phyloP scores from a whole-genome alignment of 495 filamentous ascomycete species.

The Astrothelium macrocarpum region DNA sequence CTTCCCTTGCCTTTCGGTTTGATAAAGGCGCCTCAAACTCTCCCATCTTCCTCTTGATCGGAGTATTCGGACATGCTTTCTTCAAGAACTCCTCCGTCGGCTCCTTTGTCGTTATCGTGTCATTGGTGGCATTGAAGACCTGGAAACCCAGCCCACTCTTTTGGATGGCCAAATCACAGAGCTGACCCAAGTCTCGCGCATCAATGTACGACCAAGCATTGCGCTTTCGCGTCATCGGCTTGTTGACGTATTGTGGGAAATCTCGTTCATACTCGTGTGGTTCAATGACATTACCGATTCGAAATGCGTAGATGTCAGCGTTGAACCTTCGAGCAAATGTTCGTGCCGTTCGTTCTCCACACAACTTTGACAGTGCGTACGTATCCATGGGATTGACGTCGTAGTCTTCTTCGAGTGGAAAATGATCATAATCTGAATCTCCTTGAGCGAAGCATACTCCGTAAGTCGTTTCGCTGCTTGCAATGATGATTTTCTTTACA shows the following conservation, averaged over 20 bases:
- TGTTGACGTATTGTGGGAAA: constrained; percentile 41
- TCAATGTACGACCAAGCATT: constrained; percentile 56
- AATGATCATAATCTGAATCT: constrained; percentile 44
- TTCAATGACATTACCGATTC: constrained; percentile 50
- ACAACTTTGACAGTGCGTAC: constrained; percentile 52
- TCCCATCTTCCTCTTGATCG: constrained; percentile 44
- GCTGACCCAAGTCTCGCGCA: constrained; percentile 49
- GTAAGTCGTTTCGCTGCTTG: constrained; percentile 49
- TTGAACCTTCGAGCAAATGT: constrained; percentile 46
- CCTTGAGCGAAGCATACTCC: constrained; percentile 51
- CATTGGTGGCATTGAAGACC: constrained; percentile 53
- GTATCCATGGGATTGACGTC: constrained; percentile 47
- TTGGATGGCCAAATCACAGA: constrained; percentile 42
- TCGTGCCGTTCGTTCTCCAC: constrained; percentile 45
- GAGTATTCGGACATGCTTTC: constrained; percentile 36
- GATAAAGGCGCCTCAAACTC: constrained; percentile 47
- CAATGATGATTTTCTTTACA: constrained; percentile 52
- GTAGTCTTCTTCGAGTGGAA: constrained; percentile 48
- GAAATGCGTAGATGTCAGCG: constrained; percentile 49
- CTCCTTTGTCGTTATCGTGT: constrained; percentile 42
- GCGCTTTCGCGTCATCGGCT: constrained; percentile 40
- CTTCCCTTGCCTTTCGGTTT: constrained; percentile 48
- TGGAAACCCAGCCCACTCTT: constrained; percentile 48
- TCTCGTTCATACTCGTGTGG: constrained; percentile 48
- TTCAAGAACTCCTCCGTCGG: constrained; percentile 43